These are phyloP conservation scores for Euryodendron excelsum DNA, from an alignment of 148 eudicot genomes.

Conservation along the genomic window DNA sequence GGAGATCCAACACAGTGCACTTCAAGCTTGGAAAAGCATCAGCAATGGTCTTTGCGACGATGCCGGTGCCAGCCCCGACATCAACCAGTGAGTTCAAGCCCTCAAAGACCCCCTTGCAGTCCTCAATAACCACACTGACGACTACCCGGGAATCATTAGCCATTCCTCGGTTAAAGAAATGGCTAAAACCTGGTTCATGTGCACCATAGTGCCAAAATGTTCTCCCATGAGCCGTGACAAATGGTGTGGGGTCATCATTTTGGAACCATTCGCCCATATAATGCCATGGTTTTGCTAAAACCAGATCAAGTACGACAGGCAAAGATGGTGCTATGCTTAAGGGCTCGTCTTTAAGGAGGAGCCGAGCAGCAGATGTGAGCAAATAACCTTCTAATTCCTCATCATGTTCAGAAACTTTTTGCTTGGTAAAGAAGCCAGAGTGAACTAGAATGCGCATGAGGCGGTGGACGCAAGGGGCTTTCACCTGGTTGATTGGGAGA, in stretches of 20 bases:
- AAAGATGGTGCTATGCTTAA: background rate
- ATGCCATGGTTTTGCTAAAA: background rate
- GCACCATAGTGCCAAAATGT: background rate
- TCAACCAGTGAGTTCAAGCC: background rate
- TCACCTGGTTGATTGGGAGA: conserved; percentile 6
- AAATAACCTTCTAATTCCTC: background rate
- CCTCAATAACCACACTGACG: background rate
- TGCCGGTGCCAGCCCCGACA: background rate
- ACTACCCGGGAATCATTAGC: conserved; percentile 5
- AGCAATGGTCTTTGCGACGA: background rate
- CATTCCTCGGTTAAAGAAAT: background rate
- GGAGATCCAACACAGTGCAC: conserved; percentile 2
- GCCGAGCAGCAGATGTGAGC: conserved; percentile 1
- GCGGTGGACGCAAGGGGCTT: conserved; percentile 5
- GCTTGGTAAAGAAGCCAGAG: conserved; percentile 15
- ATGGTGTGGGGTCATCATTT: background rate
- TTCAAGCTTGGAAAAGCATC: background rate
- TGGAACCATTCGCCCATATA: background rate
- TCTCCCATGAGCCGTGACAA: background rate
- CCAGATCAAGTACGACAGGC: background rate
- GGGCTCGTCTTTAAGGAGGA: conserved; percentile 1
- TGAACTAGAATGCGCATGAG: conserved; percentile 22
- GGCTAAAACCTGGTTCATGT: background rate
- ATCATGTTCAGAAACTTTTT: background rate
- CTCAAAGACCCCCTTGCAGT: background rate